Evolutionary conservation across 805 yeast genomes (phyloP).

Genomic region (Myxozyma kluyveri): DNA sequence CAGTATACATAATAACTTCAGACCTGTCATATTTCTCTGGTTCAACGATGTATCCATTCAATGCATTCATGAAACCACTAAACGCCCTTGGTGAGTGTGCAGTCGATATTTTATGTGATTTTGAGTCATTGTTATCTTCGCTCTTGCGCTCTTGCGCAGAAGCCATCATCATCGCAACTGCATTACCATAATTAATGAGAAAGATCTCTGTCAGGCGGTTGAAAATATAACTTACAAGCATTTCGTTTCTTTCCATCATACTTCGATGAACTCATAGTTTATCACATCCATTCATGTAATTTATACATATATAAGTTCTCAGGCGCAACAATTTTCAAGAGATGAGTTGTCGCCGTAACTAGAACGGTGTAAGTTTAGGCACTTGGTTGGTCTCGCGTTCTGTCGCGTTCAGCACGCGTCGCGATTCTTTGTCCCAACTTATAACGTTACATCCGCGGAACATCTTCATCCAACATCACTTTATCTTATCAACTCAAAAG

Average conservation of each 20-base stretch:
- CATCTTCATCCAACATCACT: no score
- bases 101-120: background rate
- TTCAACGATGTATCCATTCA: constrained; percentile 48
- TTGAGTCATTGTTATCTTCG: background rate
- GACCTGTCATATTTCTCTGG: constrained; percentile 44
- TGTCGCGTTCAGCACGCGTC: no score
- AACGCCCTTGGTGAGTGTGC: background rate
- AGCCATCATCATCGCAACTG: constrained; percentile 5
- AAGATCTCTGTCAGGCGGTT: no score
- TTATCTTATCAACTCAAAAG: no score
- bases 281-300: no score
- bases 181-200: background rate
- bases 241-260: constrained; percentile 3
- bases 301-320: no score
- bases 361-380: no score
- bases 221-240: constrained; percentile 5
- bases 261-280: background rate
- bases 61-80: constrained; percentile 45
- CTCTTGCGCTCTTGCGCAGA: background rate
- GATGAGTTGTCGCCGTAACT: no score
- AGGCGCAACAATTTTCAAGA: no score
- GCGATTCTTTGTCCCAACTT: no score
- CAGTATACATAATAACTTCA: constrained; percentile 49
- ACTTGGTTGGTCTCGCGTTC: no score
- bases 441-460: no score